Percentiles rank a stretch among this genome's conserved stretches.
Conservation (phyloP, 306 rosid genomes). For the Citrullus mucosospermus region DNA sequence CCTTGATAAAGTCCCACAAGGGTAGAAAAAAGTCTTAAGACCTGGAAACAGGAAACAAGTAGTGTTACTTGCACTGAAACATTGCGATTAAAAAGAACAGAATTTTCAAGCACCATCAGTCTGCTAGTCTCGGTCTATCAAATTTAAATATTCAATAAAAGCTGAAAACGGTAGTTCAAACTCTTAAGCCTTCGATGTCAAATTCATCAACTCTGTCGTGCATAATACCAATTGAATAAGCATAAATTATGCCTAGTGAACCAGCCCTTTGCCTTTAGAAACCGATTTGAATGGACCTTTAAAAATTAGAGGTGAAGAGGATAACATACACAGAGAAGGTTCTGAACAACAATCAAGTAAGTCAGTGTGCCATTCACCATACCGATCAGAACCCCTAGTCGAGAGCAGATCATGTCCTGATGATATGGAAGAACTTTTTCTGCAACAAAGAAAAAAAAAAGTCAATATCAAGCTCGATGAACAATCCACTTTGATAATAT, state of each 20-base stretch:
- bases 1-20: constrained; percentile 91
- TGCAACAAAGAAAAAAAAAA: constrained; percentile 10
- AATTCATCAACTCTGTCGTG: not conserved
- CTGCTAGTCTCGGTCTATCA: not conserved
- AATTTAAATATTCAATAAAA: too few species aligned
- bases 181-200: not conserved
- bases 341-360: constrained; percentile 93
- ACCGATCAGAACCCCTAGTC: constrained; percentile 42
- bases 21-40: constrained; percentile 74
- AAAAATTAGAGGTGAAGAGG: constrained; percentile 6
- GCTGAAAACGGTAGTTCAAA: not conserved
- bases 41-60: constrained; percentile 33
- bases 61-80: not conserved
- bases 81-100: not conserved
- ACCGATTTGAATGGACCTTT: not conserved
- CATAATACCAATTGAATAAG: not conserved
- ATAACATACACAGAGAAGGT: constrained; percentile 70
- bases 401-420: constrained; percentile 52
- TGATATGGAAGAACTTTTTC: constrained; percentile 45
- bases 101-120: not conserved
- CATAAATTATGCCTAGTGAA: not conserved
- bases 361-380: constrained; percentile 85
- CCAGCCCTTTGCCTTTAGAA: not conserved
- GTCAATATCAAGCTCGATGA: not conserved
- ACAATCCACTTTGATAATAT: not conserved